Evolutionary conservation across 2,329 filamentous ascomycete species (phyloP), one percentile per base, ranked within the genome.

Genomic region (Endothia cerciana): DNA sequence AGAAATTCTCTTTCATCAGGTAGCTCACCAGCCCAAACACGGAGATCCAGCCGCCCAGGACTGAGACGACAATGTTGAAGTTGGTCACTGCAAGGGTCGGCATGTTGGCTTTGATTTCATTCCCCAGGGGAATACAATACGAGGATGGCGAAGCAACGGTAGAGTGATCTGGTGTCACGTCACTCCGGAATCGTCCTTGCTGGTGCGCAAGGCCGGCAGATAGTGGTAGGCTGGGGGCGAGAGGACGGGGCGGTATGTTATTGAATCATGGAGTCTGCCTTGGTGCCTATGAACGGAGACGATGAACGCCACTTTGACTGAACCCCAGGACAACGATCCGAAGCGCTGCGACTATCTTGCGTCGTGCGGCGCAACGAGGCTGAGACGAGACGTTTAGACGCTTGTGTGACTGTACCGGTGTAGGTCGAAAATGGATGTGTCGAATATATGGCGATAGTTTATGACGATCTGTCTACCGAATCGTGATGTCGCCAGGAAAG

Each of bases 11-110:
- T 75, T 97, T 97, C 74, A 92, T 84, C 22, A 97, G 84, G 74
- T 93, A 97, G 0, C 93, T 97, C 0, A 97, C 92, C 53, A 97
- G 80, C 3, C 93, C 93, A 73, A 97, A 97, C n/a, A 96, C 71
- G 0, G 92, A 93, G 68, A 97, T 89, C 79, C 96, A 97, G 1
- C 92, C 94, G 17, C 94, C 94, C 15, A 97, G 38, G 8, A 92
- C 86, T 62, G 91, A 89, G 74, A 92, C 88, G 63, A 93, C 86
- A 70, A 95, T 91, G 78, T 97, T 96, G 83, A 97, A 97, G 76
- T 93, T 91, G 69, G 85, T 88, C 41, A 77, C 56, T 6, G 74
- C 76, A 38, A 79, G 67, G 30, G 76, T 77, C 55, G 80, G 80
- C 81, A 82, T 83, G 64, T 71, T 77, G 67, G 62, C 56, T 25